These are phyloP conservation scores for Zelonia costaricensis DNA, from an alignment of 208 protist genomes.

Conservation along the genomic window DNA sequence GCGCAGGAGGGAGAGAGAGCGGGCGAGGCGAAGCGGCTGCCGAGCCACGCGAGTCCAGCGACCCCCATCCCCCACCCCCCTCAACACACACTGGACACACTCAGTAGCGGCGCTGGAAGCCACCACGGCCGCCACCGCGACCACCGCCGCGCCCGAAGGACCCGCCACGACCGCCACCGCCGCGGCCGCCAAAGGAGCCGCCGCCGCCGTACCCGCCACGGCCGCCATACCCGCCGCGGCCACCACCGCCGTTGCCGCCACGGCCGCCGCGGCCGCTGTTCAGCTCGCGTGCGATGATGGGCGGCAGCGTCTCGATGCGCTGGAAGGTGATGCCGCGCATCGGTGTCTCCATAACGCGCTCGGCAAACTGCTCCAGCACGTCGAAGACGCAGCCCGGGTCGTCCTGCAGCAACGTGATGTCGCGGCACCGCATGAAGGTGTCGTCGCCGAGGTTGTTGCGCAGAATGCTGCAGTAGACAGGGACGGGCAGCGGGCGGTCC, in stretches of 20 bases:
- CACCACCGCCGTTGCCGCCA: slow-evolving; percentile 22
- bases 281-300: slow-evolving; percentile 84
- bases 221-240: slow-evolving; percentile 21
- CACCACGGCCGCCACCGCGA: slow-evolving; percentile 10
- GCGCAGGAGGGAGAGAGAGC: too few relatives aligned
- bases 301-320: slow-evolving; percentile 76
- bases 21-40: too few relatives aligned
- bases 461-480: slow-evolving; percentile 87
- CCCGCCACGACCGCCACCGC: slow-evolving; percentile 20
- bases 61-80: too few relatives aligned
- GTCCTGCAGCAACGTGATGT: slow-evolving; percentile 89
- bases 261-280: slow-evolving; percentile 45
- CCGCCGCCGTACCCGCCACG: slow-evolving; percentile 27
- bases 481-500: slow-evolving; percentile 70
- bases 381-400: slow-evolving; percentile 88
- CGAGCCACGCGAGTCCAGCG: too few relatives aligned
- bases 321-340: slow-evolving; percentile 73
- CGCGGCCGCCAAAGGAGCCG: slow-evolving; percentile 26
- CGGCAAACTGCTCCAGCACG: slow-evolving; percentile 70
- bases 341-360: slow-evolving; percentile 51
- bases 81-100: too few relatives aligned
- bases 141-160: slow-evolving; percentile 12
- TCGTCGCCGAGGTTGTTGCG: slow-evolving; percentile 86
- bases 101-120: slow-evolving; percentile 31
- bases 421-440: slow-evolving; percentile 74